Evolutionary conservation across 2,329 filamentous ascomycete genomes (phyloP), one percentile per base, ranked within the genome.

Genomic region (Ceratocystis albifundus): DNA sequence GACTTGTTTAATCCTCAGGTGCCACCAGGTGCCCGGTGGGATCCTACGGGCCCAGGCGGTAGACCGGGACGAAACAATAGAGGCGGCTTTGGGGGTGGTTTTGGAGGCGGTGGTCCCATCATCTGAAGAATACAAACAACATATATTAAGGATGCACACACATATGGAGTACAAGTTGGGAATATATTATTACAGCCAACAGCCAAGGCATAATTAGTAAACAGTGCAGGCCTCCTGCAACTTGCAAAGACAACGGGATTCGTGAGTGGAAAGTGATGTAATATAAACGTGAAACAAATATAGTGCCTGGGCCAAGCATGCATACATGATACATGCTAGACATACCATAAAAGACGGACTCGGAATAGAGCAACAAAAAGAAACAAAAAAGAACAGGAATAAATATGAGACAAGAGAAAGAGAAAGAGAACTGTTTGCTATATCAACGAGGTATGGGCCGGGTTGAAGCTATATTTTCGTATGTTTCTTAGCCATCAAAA

Each of bases 21-120:
- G 32, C 94, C 94, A 3, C 91, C 90, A 1, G 94, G 94, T 0
- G 88, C 91, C n/a, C 81, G 94, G 70, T 97, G 90, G 77, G 94
- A 97, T 78, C 93, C 93, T 1, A 76, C 92, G 25, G 89, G 88
- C 0, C 90, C 90, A 1, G 76, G 78, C 5, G 74, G 74, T 6
- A 73, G 76, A 4, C 70, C 75, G 46, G 73, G 77, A 25, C 66
- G 70, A 6, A 73, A 72, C 12, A 72, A 72, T 67, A n/a, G n/a
- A n/a, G 71, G 72, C 2, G 69, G 68, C 0, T 71, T 70, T 46
- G 72, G 72, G 4, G 71, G 72, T 15, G 74, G 72, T 65, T 53
- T 53, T 15, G 36, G 36, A 41, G 36, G 36, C 8, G 71, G 72
- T 17, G 74, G 72, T 64, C 75, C 75, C 7, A 74, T 75, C 7